phyloP scores from a whole-genome alignment of 2,329 filamentous ascomycete genomes.

The Blastomyces parvus region DNA sequence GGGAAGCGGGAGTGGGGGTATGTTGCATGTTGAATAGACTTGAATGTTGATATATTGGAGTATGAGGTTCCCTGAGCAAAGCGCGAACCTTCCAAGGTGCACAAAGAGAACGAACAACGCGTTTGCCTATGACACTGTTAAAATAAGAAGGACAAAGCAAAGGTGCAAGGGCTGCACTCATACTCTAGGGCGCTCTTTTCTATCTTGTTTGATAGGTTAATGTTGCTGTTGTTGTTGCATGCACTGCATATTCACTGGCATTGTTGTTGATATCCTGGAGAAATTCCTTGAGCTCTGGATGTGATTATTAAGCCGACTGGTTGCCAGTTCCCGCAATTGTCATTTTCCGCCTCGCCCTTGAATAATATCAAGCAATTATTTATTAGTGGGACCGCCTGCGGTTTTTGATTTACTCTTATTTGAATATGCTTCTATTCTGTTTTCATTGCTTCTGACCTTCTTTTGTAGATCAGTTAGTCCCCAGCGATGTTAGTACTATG shows the following conservation, averaged over 20 bases:
- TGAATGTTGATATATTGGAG: not conserved
- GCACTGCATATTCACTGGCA: not conserved
- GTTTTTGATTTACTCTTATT: not conserved
- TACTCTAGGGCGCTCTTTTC: not conserved
- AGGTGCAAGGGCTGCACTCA: not conserved
- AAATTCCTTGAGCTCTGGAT: not conserved
- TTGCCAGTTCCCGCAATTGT: not conserved
- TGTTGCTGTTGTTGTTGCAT: not conserved
- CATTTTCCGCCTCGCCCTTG: no score
- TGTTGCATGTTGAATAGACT: constrained; percentile 5
- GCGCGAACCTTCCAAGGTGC: not conserved
- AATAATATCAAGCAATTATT: no score
- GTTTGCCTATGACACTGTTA: not conserved
- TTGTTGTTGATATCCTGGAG: no score
- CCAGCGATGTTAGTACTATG: not conserved
- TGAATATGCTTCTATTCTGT: not conserved
- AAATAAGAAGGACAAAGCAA: not conserved
- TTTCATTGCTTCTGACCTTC: not conserved
- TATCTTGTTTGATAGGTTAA: not conserved
- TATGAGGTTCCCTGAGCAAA: not conserved
- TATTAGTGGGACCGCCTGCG: not conserved
- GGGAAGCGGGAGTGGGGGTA: constrained; percentile 4
- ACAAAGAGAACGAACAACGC: not conserved
- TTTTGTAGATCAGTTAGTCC: no score
- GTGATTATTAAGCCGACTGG: not conserved